Percentiles rank a stretch among this genome's conserved stretches.
Evolutionary conservation across 768 basidiomycete species (phyloP).

Genomic region (Pholiota molesta): DNA sequence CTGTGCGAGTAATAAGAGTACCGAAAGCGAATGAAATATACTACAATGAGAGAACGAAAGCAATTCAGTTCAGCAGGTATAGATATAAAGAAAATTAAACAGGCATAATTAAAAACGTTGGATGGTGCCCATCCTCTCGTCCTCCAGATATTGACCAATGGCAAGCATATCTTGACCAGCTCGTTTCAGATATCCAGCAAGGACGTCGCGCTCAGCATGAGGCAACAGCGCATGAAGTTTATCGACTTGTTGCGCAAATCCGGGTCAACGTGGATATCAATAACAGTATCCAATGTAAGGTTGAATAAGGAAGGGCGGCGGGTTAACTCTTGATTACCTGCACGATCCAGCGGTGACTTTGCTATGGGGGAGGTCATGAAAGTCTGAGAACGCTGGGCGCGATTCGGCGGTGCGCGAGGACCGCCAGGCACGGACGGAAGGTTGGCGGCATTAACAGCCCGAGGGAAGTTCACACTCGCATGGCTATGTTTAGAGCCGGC

Average conservation of each 20-base stretch:
- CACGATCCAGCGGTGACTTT: conserved; percentile 31
- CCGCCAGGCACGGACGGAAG: conserved; percentile 71
- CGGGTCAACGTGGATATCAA: conserved; percentile 43
- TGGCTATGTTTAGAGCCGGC: conserved; percentile 13
- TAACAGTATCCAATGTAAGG: conserved; percentile 29
- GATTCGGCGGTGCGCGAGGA: conserved; percentile 67
- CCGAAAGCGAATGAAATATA: not conserved
- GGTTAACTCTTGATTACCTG: conserved; percentile 32
- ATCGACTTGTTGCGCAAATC: conserved; percentile 71
- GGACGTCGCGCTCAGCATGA: conserved; percentile 65
- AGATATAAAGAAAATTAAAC: conserved; percentile 6
- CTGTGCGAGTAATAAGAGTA: not conserved
- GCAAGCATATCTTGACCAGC: conserved; percentile 82
- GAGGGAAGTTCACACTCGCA: conserved; percentile 24
- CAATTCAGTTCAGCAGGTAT: conserved; percentile 9
- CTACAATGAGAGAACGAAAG: conserved; percentile 18
- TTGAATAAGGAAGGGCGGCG: conserved; percentile 44
- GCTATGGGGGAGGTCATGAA: conserved; percentile 44
- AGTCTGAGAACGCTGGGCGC: conserved; percentile 70
- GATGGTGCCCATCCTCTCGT: conserved; percentile 75
- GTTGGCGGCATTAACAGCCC: conserved; percentile 35
- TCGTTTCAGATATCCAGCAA: conserved; percentile 72
- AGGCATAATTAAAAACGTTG: conserved; percentile 26
- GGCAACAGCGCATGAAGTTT: conserved; percentile 73
- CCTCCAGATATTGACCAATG: conserved; percentile 86